These are phyloP conservation scores for Penicillium crustosum DNA, from an alignment of 2,329 filamentous ascomycete genomes.

Conservation along the genomic window DNA sequence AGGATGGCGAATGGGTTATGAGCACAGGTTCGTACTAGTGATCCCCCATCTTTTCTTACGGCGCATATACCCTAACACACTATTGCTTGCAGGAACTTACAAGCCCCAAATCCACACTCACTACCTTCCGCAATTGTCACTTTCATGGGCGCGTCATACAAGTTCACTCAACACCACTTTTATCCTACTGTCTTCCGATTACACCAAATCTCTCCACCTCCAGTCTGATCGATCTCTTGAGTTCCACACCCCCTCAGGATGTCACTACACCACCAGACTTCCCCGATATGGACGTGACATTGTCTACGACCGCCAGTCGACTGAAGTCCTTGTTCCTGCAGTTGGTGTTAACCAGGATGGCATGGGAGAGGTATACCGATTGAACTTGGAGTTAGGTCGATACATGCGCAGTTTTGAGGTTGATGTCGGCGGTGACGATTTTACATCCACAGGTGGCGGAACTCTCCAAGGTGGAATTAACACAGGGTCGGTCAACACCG, in stretches of 20 bases:
- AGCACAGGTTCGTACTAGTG: conserved; percentile 66
- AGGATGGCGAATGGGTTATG: conserved; percentile 97
- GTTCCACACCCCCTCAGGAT: conserved; percentile 85
- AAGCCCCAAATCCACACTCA: conserved; percentile 93
- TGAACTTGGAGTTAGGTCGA: conserved; percentile 87
- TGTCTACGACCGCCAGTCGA: conserved; percentile 75
- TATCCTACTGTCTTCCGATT: conserved; percentile 81
- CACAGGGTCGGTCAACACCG: conserved; percentile 83
- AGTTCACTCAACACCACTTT: conserved; percentile 90
- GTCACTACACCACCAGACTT: conserved; percentile 85
- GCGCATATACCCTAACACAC: conserved; percentile 18
- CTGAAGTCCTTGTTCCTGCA: conserved; percentile 82
- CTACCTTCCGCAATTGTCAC: conserved; percentile 84
- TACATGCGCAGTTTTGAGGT: conserved; percentile 95
- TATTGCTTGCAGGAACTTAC: conserved; percentile 54
- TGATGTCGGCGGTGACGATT: conserved; percentile 82
- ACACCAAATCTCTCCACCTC: conserved; percentile 89
- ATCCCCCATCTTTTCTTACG: background rate
- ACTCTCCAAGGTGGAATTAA: conserved; percentile 84
- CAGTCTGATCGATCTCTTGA: conserved; percentile 89
- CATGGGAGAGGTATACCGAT: conserved; percentile 84
- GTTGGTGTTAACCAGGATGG: conserved; percentile 85
- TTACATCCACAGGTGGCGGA: conserved; percentile 62
- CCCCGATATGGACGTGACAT: conserved; percentile 91
- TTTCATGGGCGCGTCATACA: conserved; percentile 93